These are phyloP conservation scores for Imleria badia DNA, from an alignment of 768 basidiomycete species.

Conservation along the genomic window DNA sequence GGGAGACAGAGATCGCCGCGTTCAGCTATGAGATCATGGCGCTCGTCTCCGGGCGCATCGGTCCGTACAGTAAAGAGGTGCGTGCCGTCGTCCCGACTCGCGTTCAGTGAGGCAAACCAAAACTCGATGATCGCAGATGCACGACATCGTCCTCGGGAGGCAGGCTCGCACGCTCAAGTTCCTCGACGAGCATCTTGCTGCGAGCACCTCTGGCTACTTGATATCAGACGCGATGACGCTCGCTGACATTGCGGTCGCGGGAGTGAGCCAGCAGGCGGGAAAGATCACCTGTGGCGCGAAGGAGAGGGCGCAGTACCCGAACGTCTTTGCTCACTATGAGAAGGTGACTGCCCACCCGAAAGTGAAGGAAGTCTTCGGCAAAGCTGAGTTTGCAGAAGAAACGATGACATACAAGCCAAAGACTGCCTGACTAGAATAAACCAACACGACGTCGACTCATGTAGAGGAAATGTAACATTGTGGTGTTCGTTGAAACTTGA, in stretches of 20 bases:
- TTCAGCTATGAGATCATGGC: constrained; percentile 22
- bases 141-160: constrained; percentile 13
- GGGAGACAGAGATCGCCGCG: constrained; percentile 25
- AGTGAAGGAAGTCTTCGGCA: constrained; percentile 19
- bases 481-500: too few species aligned
- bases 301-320: constrained; percentile 28
- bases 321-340: constrained; percentile 26
- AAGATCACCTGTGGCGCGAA: constrained; percentile 24
- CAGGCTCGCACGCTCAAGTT: constrained; percentile 23
- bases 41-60: constrained; percentile 17
- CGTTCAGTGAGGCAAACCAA: neutral
- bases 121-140: constrained; percentile 10
- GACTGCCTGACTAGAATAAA: neutral
- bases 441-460: neutral
- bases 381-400: constrained; percentile 20
- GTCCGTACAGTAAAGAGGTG: constrained; percentile 25
- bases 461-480: too few species aligned
- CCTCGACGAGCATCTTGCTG: constrained; percentile 27
- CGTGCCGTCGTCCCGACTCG: neutral
- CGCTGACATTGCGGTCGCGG: constrained; percentile 27
- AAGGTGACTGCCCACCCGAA: constrained; percentile 20
- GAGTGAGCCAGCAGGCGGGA: constrained; percentile 21
- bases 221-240: constrained; percentile 25
- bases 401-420: constrained; percentile 9
- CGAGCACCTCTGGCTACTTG: constrained; percentile 21